These are phyloP conservation scores for Penicillium sp. DNA, from an alignment of 2,329 filamentous ascomycete species.

Conservation along the genomic window DNA sequence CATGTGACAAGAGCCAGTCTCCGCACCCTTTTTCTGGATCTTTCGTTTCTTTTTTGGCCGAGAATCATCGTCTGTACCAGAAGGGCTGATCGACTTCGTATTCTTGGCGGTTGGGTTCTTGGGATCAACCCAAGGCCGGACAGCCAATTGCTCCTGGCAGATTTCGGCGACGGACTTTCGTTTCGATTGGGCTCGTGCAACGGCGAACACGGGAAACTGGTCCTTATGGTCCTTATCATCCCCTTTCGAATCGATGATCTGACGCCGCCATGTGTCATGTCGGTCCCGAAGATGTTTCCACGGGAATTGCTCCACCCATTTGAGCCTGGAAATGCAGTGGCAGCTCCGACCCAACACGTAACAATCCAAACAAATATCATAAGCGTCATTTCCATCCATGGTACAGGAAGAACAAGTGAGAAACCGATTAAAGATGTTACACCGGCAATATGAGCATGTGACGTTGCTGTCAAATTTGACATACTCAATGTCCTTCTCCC, in stretches of 20 bases:
- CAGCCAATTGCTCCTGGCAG: slow-evolving; percentile 83
- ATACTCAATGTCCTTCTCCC: slow-evolving; percentile 70
- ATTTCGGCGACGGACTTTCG: slow-evolving; percentile 86
- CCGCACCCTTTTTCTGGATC: slow-evolving; percentile 49
- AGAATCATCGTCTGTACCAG: slow-evolving; percentile 52
- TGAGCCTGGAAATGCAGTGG: slow-evolving; percentile 77
- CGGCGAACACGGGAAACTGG: slow-evolving; percentile 59
- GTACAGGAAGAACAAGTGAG: slow-evolving; percentile 86
- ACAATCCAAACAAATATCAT: slow-evolving; percentile 97
- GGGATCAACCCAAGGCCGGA: slow-evolving; percentile 79
- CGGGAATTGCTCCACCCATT: slow-evolving; percentile 90
- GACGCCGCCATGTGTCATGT: slow-evolving; percentile 78
- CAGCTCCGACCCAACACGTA: slow-evolving; percentile 97
- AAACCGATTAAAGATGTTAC: slow-evolving; percentile 97
- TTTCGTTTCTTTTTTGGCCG: slow-evolving; percentile 65
- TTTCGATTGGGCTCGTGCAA: slow-evolving; percentile 64
- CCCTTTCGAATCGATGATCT: slow-evolving; percentile 72
- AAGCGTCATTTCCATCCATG: slow-evolving; percentile 72
- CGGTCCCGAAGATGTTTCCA: slow-evolving; percentile 76
- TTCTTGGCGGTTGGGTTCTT: slow-evolving; percentile 30
- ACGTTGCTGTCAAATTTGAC: slow-evolving; percentile 85
- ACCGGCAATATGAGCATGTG: slow-evolving; percentile 91
- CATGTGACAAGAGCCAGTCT: slow-evolving; percentile 69
- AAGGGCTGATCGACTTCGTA: slow-evolving; percentile 12
- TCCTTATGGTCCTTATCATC: slow-evolving; percentile 56